Conservation (phyloP, 768 basidiomycete genomes). For the Kwoniella botswanensis region DNA sequence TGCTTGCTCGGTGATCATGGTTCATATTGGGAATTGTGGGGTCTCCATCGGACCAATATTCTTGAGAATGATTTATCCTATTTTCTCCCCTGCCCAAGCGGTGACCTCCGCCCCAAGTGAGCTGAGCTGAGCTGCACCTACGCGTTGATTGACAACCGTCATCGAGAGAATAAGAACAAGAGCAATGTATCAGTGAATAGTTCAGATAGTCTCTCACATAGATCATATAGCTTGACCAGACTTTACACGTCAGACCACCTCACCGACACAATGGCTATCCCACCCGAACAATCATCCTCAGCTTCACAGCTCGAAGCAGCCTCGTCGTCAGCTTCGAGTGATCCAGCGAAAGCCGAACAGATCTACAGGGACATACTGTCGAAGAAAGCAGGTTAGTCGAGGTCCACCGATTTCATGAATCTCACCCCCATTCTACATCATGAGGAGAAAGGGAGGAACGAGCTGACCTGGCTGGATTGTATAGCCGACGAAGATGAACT, state of each 20-base stretch:
- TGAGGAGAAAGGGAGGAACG: not conserved
- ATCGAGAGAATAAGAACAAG: not conserved
- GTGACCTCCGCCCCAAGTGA: not conserved
- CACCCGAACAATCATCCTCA: slow-evolving; percentile 22
- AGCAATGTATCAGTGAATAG: not conserved
- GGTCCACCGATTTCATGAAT: too few species aligned
- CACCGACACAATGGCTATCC: slow-evolving; percentile 26
- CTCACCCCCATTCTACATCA: not conserved
- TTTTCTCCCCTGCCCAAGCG: not conserved
- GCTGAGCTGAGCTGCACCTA: not conserved
- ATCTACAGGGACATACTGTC: slow-evolving; percentile 75
- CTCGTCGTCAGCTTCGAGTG: slow-evolving; percentile 60
- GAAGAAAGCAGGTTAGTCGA: slow-evolving; percentile 57
- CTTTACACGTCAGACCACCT: not conserved
- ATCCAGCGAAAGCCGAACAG: slow-evolving; percentile 70
- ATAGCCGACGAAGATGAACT: slow-evolving; percentile 65
- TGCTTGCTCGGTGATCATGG: not conserved
- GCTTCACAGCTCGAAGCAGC: slow-evolving; percentile 64
- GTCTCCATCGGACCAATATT: not conserved
- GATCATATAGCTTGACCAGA: too few species aligned
- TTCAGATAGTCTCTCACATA: too few species aligned
- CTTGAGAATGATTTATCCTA: not conserved
- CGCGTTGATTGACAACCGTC: not conserved
- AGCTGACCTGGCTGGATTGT: not conserved
- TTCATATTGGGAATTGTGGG: not conserved